These are phyloP conservation scores for Aureobasidium sp. DNA, from an alignment of 2,329 filamentous ascomycete species.

Conservation along the genomic window DNA sequence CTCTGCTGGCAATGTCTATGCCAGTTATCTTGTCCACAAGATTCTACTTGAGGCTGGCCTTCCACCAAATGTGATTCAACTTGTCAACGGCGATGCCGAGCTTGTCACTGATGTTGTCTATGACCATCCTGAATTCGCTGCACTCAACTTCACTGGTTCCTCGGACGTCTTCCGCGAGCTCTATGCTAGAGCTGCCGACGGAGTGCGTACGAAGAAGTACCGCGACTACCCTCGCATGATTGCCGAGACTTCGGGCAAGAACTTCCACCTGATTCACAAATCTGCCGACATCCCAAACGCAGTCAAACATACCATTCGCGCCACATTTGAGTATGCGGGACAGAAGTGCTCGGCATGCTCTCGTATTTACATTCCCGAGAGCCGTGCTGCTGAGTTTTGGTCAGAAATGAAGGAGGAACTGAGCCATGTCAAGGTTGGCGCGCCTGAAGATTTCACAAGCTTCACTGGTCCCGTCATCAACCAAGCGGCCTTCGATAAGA, in stretches of 20 bases:
- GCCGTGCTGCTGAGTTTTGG: slow-evolving; percentile 24
- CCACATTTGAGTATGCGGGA: slow-evolving; percentile 47
- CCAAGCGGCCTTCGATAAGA: slow-evolving; percentile 40
- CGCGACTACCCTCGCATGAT: slow-evolving; percentile 40
- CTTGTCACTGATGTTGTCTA: slow-evolving; percentile 31
- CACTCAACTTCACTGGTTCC: slow-evolving; percentile 34
- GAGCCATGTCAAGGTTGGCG: slow-evolving; percentile 26
- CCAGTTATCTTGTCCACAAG: slow-evolving; percentile 33
- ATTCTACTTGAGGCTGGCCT: slow-evolving; percentile 38
- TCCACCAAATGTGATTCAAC: slow-evolving; percentile 34
- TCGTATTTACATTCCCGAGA: slow-evolving; percentile 30
- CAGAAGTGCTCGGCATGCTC: slow-evolving; percentile 49
- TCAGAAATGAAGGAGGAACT: slow-evolving; percentile 24
- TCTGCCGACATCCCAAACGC: slow-evolving; percentile 44
- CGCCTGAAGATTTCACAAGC: slow-evolving; percentile 30
- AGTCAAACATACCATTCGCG: slow-evolving; percentile 41
- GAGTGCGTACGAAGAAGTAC: slow-evolving; percentile 27
- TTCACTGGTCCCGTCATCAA: slow-evolving; percentile 48
- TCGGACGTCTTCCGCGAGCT: slow-evolving; percentile 35
- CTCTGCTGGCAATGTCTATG: slow-evolving; percentile 28
- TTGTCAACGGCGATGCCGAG: slow-evolving; percentile 35
- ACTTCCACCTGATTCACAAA: slow-evolving; percentile 45
- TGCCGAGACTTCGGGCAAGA: slow-evolving; percentile 49
- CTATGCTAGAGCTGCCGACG: slow-evolving; percentile 29
- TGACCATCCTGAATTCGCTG: slow-evolving; percentile 33